Evolutionary conservation across 257 asterid genomes (phyloP), one percentile per base, ranked within the genome.

Genomic region (Coffea canephora): DNA sequence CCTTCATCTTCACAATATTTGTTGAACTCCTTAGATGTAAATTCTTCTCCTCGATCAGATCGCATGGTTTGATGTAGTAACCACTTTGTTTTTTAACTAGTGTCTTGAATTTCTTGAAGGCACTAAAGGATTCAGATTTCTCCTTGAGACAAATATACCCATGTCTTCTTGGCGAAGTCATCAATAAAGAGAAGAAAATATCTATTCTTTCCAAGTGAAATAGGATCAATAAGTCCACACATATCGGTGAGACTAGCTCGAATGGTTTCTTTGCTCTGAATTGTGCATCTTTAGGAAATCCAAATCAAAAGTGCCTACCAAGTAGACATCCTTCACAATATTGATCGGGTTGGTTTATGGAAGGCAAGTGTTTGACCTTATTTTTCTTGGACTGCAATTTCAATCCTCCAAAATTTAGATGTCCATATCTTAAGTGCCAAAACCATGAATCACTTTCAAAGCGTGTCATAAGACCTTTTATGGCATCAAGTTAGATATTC

Each of bases 391-490:
- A 21, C 3, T 55, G 8, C 3, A 69, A 3, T 5, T 69, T 23
- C 1, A 69, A 8, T 39, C 73, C 27, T 21, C 25, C 55, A 59
- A 70, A 70, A 21, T 70, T 78, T 45, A 78, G 16, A 36, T 69
- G 57, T 7, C 71, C 71, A 69, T 36, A 39, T 8, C 77, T 39
- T 6, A 78, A 7, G 43, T 70, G 77, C 77, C 45, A 78, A 3
- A 39, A 3, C 70, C 82, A 71, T 2, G 71, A 34, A 1, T 8
- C 2, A 18, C 70, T 23, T 43, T 69, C 61, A 3, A 6, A 55
- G 34, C 81, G 76, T 31, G 45, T 21, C 19, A 25, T 27, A 67
- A 65, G 71, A 3, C 71, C 27, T 27, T 67, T 27, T 67, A 45
- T 45, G 3, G 2, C 45, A 25, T 36, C 71, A 11, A 10, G 18